These are phyloP conservation scores for Phaffomyces opuntiae DNA, from an alignment of 805 yeast species.

Conservation along the genomic window DNA sequence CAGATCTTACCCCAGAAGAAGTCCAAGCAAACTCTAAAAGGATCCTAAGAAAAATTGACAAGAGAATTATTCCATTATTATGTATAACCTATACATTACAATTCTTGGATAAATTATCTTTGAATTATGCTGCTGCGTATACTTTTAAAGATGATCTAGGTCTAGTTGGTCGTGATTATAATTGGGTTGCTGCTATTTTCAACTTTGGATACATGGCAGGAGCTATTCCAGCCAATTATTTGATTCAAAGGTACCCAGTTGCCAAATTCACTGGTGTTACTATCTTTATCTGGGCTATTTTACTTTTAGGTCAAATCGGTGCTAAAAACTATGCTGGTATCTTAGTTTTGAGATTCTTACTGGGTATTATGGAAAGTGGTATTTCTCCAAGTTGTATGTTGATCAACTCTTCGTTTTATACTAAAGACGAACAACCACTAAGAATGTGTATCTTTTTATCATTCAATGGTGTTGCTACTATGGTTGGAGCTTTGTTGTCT, in stretches of 20 bases:
- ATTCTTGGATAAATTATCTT: conserved; percentile 3
- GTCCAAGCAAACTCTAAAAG: conserved; percentile 1
- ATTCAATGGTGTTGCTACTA: conserved; percentile 25
- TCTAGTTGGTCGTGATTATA: conserved; percentile 6
- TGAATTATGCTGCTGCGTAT: conserved; percentile 6
- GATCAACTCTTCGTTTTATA: conserved; percentile 14
- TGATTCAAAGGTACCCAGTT: conserved; percentile 3
- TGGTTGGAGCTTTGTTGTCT: conserved; percentile 24
- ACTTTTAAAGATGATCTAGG: conserved; percentile 4
- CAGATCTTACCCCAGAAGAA: conserved; percentile 3
- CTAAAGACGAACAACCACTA: conserved; percentile 28
- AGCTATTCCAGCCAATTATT: conserved; percentile 3
- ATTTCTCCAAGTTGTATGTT: conserved; percentile 29
- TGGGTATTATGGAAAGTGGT: conserved; percentile 9
- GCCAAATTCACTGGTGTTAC: conserved; percentile 2
- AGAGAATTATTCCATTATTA: conserved; percentile 2
- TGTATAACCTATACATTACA: conserved; percentile 5
- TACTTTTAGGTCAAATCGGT: conserved; percentile 1
- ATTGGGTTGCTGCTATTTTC: conserved; percentile 5
- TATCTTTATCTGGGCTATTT: conserved; percentile 4
- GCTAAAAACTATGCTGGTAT: conserved; percentile 8
- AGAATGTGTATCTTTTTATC: conserved; percentile 28
- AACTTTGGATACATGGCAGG: conserved; percentile 6
- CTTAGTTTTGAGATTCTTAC: conserved; percentile 6
- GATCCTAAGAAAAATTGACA: conserved; percentile 1